phyloP scores from a whole-genome alignment of 2,329 filamentous ascomycete species.

The Trichoderma oligosporum region DNA sequence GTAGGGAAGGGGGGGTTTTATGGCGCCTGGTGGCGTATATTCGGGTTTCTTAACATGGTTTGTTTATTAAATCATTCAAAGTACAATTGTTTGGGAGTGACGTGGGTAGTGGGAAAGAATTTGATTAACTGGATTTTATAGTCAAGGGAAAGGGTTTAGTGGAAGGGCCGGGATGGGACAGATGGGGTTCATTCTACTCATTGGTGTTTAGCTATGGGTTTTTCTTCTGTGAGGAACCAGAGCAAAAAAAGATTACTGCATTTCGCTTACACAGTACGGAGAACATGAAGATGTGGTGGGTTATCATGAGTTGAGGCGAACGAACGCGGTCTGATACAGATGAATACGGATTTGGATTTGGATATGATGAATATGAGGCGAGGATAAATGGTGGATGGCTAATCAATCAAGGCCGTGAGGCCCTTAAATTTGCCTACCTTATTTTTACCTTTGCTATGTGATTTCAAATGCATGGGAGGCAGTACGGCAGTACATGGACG shows the following conservation, averaged over 20 bases:
- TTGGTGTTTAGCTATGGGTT: slow-evolving; percentile 5
- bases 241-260: not conserved
- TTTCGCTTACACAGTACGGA: too few species aligned
- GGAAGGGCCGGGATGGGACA: not conserved
- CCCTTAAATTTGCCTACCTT: too few species aligned
- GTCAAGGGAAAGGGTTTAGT: not conserved
- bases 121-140: slow-evolving; percentile 5
- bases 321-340: too few species aligned
- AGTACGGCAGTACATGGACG: too few species aligned
- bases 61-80: slow-evolving; percentile 4
- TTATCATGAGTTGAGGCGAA: too few species aligned
- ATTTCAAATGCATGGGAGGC: too few species aligned
- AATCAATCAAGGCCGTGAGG: too few species aligned
- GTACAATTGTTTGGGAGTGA: slow-evolving; percentile 5
- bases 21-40: slow-evolving; percentile 22
- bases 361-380: too few species aligned
- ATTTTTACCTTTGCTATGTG: too few species aligned
- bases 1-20: slow-evolving; percentile 1
- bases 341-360: too few species aligned
- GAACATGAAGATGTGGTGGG: not conserved
- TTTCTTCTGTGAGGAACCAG: not conserved
- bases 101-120: not conserved
- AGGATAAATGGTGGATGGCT: too few species aligned
- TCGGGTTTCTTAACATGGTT: slow-evolving; percentile 13
- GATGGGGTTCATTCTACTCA: not conserved